phyloP scores from a whole-genome alignment of 139 green algal genomes.

The Picochlorum sp. region DNA sequence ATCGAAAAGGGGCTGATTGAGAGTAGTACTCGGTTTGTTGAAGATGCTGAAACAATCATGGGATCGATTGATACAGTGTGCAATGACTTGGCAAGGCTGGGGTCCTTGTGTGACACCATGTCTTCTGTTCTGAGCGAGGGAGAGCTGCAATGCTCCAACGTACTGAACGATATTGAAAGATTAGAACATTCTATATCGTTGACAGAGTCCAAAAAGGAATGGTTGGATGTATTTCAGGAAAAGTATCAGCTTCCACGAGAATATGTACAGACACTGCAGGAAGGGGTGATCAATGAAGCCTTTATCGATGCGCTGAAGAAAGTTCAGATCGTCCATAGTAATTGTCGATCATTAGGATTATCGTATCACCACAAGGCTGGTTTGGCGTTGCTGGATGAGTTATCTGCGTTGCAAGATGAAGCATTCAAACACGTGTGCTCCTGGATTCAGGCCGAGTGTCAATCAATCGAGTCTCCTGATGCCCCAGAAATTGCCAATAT shows the following conservation, averaged over 20 bases:
- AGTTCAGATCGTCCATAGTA: constrained; percentile 84
- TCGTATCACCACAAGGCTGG: constrained; percentile 90
- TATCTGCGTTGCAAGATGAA: constrained; percentile 84
- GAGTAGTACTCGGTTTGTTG: constrained; percentile 72
- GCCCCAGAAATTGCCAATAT: constrained; percentile 70
- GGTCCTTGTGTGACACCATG: constrained; percentile 52
- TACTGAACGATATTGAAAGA: constrained; percentile 51
- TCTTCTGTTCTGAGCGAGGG: constrained; percentile 25
- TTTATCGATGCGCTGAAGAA: constrained; percentile 87
- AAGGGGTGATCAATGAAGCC: constrained; percentile 46
- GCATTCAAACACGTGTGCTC: constrained; percentile 92
- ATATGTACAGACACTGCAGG: constrained; percentile 51
- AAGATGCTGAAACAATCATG: constrained; percentile 53
- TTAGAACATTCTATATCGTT: constrained; percentile 45
- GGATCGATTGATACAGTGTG: constrained; percentile 73
- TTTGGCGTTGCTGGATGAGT: constrained; percentile 95
- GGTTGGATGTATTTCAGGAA: constrained; percentile 78
- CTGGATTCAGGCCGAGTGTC: constrained; percentile 92
- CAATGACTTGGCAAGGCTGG: constrained; percentile 56
- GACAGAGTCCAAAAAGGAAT: constrained; percentile 40
- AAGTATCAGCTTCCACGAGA: constrained; percentile 84
- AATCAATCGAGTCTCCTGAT: constrained; percentile 74
- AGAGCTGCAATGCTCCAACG: constrained; percentile 24
- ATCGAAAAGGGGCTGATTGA: constrained; percentile 67
- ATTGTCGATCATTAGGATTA: constrained; percentile 80